A percentile compares a stretch with the other conserved stretches of the same genome.
These are phyloP conservation scores for Torulaspora delbrueckii DNA, from an alignment of 805 yeast species.

Conservation along the genomic window DNA sequence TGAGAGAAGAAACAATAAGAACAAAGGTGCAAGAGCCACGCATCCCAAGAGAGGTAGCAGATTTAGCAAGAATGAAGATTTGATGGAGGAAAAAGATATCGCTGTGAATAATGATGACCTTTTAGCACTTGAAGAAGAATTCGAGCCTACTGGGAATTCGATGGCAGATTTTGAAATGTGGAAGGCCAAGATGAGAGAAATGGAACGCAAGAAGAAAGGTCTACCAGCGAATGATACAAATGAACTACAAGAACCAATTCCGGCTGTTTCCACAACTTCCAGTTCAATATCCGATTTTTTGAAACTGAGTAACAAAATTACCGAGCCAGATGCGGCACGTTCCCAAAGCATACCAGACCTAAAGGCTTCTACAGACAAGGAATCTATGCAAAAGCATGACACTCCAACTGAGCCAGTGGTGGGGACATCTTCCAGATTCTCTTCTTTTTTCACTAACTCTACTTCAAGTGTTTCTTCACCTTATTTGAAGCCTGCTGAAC, in stretches of 20 bases:
- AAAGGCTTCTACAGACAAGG: neutral
- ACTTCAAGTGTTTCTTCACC: conserved; percentile 12
- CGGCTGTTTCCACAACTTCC: conserved; percentile 17
- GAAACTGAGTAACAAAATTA: conserved; percentile 15
- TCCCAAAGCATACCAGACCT: neutral
- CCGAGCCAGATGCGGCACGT: conserved; percentile 6
- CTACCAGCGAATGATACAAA: conserved; percentile 9
- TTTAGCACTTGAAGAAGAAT: conserved; percentile 32
- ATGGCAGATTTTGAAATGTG: conserved; percentile 40
- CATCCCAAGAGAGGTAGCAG: conserved; percentile 16
- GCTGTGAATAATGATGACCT: conserved; percentile 34
- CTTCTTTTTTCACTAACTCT: conserved; percentile 33
- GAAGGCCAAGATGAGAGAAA: conserved; percentile 37
- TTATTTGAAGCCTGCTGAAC: neutral
- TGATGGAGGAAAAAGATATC: conserved; percentile 25
- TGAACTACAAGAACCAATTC: conserved; percentile 10
- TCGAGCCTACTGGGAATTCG: conserved; percentile 34
- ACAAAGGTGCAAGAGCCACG: conserved; percentile 12
- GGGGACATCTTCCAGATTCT: conserved; percentile 31
- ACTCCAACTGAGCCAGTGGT: conserved; percentile 10
- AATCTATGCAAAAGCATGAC: conserved; percentile 13
- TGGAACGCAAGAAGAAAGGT: conserved; percentile 36
- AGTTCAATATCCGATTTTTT: conserved; percentile 34
- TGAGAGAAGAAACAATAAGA: conserved; percentile 22
- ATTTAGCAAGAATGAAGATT: conserved; percentile 12